Percentiles rank a stretch among this genome's conserved stretches.
Evolutionary conservation across 208 protist species (phyloP).

Genomic region (Sergeia podlipaevii): DNA sequence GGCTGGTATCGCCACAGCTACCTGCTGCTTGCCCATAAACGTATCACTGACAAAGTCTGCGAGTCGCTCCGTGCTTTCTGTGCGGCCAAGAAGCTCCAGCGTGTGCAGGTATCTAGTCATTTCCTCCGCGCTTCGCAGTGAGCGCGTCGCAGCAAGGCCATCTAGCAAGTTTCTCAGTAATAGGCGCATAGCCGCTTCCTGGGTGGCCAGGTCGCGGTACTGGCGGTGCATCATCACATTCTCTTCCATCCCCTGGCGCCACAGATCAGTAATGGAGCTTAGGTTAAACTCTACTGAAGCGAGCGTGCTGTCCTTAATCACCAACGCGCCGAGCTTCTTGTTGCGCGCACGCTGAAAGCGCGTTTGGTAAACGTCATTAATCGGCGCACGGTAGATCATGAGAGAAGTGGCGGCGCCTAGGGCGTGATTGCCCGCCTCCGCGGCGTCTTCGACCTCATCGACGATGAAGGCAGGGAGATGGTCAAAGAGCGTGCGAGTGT

Average conservation of each 20-base stretch:
- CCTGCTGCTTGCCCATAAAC: conserved; percentile 23
- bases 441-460: conserved; percentile 70
- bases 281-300: conserved; percentile 83
- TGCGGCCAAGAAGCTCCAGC: conserved; percentile 75
- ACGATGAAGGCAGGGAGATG: conserved; percentile 47
- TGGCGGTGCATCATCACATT: conserved; percentile 80
- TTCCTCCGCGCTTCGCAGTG: conserved; percentile 32
- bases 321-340: conserved; percentile 34
- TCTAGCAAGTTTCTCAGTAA: conserved; percentile 77
- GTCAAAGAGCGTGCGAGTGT: conserved; percentile 14
- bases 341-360: conserved; percentile 26
- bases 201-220: conserved; percentile 54
- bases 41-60: conserved; percentile 50
- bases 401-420: conserved; percentile 25
- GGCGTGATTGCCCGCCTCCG: conserved; percentile 52
- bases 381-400: conserved; percentile 67
- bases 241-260: conserved; percentile 68
- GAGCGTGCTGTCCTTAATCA: conserved; percentile 45
- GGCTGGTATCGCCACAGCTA: no score
- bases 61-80: conserved; percentile 56
- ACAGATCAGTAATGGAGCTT: conserved; percentile 67
- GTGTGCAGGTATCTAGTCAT: conserved; percentile 61
- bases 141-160: conserved; percentile 63
- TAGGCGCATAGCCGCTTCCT: conserved; percentile 39
- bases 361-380: conserved; percentile 73